Conservation (phyloP, 2,329 filamentous ascomycete species). For the Botryotinia globosa region DNA sequence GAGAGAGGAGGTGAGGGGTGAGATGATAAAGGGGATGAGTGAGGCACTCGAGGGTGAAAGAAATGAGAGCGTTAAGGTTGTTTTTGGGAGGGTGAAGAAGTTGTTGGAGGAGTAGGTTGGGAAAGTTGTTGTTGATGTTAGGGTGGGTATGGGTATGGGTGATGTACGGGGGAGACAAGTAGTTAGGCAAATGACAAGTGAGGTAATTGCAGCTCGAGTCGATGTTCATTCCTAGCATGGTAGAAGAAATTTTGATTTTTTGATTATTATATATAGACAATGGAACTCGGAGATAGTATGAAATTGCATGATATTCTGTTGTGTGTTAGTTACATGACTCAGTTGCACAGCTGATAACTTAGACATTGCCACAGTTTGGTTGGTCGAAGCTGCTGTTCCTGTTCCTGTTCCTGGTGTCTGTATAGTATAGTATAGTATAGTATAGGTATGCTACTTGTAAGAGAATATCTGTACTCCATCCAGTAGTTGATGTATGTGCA, state of each 20-base stretch:
- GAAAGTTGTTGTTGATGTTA: too few relatives aligned
- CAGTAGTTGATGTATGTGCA: not conserved
- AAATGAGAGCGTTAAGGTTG: constrained; percentile 31
- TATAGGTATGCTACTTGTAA: not conserved
- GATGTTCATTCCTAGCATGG: not conserved
- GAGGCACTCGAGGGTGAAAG: constrained; percentile 34
- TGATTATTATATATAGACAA: not conserved
- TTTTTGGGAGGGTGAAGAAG: constrained; percentile 31
- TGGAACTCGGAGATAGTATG: not conserved
- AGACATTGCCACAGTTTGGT: not conserved
- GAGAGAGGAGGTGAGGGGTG: constrained; percentile 26
- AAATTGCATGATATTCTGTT: not conserved
- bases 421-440: not conserved
- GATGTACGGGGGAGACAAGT: too few relatives aligned
- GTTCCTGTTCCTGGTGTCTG: not conserved
- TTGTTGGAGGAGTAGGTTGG: constrained; percentile 23
- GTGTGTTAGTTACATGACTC: not conserved
- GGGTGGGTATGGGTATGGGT: not conserved
- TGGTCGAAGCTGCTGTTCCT: not conserved
- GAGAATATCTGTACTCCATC: not conserved
- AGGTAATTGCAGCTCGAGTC: not conserved
- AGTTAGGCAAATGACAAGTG: not conserved
- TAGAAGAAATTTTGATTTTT: not conserved
- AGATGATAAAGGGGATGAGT: constrained; percentile 28
- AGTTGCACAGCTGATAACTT: not conserved